Percentiles rank a stretch among this genome's conserved stretches.
Evolutionary conservation across 768 basidiomycete genomes (phyloP).

Genomic region (Dioszegia aurantiaca): DNA sequence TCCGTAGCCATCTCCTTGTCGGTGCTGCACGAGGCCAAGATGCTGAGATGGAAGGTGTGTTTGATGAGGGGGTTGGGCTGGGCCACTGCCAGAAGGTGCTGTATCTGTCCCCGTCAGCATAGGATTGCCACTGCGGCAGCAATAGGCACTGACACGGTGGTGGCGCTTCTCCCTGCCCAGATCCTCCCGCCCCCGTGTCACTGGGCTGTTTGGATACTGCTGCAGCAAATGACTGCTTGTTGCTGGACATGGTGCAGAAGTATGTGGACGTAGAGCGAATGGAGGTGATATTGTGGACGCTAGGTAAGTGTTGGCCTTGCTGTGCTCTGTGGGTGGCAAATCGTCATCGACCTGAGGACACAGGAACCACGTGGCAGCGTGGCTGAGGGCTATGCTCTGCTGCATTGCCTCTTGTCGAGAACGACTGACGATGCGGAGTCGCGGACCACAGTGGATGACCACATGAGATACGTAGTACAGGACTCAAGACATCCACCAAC

Average conservation of each 20-base stretch:
- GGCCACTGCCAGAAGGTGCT: neutral
- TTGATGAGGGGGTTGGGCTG: slow-evolving; percentile 6
- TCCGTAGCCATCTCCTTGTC: neutral
- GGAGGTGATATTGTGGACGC: too few relatives aligned
- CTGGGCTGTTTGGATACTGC: slow-evolving; percentile 8
- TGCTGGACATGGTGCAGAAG: neutral
- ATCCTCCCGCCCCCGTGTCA: neutral
- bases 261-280: neutral
- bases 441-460: too few relatives aligned
- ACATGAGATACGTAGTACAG: too few relatives aligned
- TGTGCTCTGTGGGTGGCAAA: slow-evolving; percentile 1
- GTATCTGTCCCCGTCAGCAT: neutral
- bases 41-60: slow-evolving; percentile 3
- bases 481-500: neutral
- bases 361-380: neutral
- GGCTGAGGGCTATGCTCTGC: too few relatives aligned
- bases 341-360: slow-evolving; percentile 1
- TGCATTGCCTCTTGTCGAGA: too few relatives aligned
- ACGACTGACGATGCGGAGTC: too few relatives aligned
- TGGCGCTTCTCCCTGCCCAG: slow-evolving; percentile 20
- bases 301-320: neutral
- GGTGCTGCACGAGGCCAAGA: neutral
- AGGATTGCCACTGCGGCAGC: too few relatives aligned
- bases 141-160: slow-evolving; percentile 22
- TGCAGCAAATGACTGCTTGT: slow-evolving; percentile 14